These are phyloP conservation scores for Cupressus sempervirens DNA, from an alignment of 75 land plant species.

Conservation along the genomic window DNA sequence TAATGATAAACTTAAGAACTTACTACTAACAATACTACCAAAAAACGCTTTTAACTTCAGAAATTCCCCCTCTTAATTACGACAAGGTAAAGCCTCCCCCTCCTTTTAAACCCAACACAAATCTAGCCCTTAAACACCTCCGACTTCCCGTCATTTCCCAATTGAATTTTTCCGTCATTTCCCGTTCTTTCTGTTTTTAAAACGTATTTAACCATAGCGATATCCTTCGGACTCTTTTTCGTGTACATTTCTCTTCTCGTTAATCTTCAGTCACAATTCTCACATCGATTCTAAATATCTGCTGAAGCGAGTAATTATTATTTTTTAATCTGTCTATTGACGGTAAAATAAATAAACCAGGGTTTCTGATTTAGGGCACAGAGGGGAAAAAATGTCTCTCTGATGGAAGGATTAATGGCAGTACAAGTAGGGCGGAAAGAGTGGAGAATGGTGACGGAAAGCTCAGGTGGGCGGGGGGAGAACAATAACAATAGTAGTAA, in stretches of 20 bases:
- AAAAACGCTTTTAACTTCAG: no score
- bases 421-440: constrained; percentile 6
- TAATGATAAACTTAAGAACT: no score
- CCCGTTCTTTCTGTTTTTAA: not conserved
- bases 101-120: not conserved
- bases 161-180: not conserved
- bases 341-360: not conserved
- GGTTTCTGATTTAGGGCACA: not conserved
- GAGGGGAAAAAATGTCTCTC: not conserved
- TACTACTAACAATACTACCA: no score
- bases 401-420: not conserved
- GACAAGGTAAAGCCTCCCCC: not conserved
- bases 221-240: not conserved
- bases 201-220: not conserved
- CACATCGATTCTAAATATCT: not conserved
- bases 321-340: not conserved
- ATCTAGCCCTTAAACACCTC: not conserved
- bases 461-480: not conserved
- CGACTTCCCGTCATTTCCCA: not conserved
- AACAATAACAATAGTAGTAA: not conserved
- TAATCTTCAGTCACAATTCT: not conserved
- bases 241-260: not conserved
- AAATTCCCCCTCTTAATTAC: not conserved
- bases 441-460: constrained; percentile 10
- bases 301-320: not conserved